Evolutionary conservation across 2,329 filamentous ascomycete genomes (phyloP).

Genomic region (Clonostachys byssicola): DNA sequence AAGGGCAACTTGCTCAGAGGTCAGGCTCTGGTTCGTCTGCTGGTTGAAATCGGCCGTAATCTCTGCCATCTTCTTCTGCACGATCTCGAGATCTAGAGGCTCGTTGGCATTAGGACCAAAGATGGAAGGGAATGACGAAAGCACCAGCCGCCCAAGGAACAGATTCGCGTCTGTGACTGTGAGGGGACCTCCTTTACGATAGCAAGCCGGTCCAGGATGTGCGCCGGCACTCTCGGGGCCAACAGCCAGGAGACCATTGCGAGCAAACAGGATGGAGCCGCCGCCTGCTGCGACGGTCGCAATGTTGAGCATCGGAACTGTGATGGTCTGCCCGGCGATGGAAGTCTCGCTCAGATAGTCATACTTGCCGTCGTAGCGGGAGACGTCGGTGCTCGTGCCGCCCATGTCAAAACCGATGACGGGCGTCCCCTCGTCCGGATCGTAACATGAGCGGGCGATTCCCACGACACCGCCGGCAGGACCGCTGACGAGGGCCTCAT

Average conservation of each 20-base stretch:
- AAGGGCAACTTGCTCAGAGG: slow-evolving; percentile 43
- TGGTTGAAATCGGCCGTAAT: slow-evolving; percentile 32
- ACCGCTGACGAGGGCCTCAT: slow-evolving; percentile 62
- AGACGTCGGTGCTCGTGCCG: slow-evolving; percentile 69
- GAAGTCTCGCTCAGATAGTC: slow-evolving; percentile 70
- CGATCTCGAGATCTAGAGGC: slow-evolving; percentile 31
- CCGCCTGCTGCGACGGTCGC: slow-evolving; percentile 58
- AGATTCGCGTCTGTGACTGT: slow-evolving; percentile 71
- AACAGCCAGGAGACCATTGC: slow-evolving; percentile 65
- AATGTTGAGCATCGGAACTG: slow-evolving; percentile 68
- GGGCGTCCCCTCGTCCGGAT: slow-evolving; percentile 48
- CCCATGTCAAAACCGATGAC: slow-evolving; percentile 47
- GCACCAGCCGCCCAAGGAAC: slow-evolving; percentile 54
- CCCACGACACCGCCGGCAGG: slow-evolving; percentile 72
- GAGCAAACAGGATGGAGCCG: slow-evolving; percentile 54
- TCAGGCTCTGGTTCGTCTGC: slow-evolving; percentile 21
- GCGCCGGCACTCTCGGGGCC: slow-evolving; percentile 66
- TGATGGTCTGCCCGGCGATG: slow-evolving; percentile 66
- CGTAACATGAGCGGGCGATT: slow-evolving; percentile 65
- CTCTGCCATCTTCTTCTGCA: slow-evolving; percentile 26
- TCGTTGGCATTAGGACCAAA: slow-evolving; percentile 65
- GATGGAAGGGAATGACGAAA: slow-evolving; percentile 64
- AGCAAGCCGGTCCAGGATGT: slow-evolving; percentile 67
- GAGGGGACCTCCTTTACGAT: slow-evolving; percentile 64
- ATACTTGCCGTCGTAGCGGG: slow-evolving; percentile 62